Evolutionary conservation across 2,329 filamentous ascomycete species (phyloP).

Genomic region (Beauveria brongniartii): DNA sequence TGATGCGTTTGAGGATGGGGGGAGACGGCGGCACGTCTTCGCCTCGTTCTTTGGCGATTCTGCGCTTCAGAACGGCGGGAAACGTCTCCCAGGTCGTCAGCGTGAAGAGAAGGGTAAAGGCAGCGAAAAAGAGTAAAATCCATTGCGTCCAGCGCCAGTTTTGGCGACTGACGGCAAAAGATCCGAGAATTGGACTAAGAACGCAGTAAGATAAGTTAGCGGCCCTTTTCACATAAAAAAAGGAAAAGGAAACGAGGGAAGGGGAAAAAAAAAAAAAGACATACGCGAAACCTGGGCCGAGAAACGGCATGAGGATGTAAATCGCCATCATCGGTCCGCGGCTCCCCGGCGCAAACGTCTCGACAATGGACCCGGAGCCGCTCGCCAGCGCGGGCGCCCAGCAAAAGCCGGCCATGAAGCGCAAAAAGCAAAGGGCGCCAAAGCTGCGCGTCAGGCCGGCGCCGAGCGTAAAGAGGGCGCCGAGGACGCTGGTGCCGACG

Average conservation of each 20-base stretch:
- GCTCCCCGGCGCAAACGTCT: slow-evolving; percentile 36
- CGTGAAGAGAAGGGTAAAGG: slow-evolving; percentile 26
- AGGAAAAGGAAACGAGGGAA: not conserved
- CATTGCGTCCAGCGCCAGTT: slow-evolving; percentile 48
- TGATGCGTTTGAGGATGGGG: slow-evolving; percentile 19
- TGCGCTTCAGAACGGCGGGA: slow-evolving; percentile 39
- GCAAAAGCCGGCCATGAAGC: slow-evolving; percentile 49
- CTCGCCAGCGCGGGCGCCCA: slow-evolving; percentile 41
- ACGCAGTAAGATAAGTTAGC: too few species aligned
- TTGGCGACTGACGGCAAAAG: slow-evolving; percentile 36
- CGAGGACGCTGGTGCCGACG: slow-evolving; percentile 34
- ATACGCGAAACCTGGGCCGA: slow-evolving; percentile 44
- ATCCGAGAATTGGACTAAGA: slow-evolving; percentile 37
- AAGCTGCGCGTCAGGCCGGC: slow-evolving; percentile 43
- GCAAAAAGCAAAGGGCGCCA: slow-evolving; percentile 40
- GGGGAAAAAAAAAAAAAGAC: slow-evolving; percentile 12
- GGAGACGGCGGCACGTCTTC: slow-evolving; percentile 18
- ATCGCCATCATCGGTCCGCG: slow-evolving; percentile 35
- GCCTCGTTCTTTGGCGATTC: slow-evolving; percentile 29
- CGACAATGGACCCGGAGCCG: slow-evolving; percentile 40
- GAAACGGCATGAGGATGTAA: slow-evolving; percentile 43
- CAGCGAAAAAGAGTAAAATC: slow-evolving; percentile 39
- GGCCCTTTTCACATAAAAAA: too few species aligned
- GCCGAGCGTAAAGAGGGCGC: slow-evolving; percentile 48
- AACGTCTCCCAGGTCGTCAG: slow-evolving; percentile 47